phyloP scores from a whole-genome alignment of 306 rosid genomes.

The Malus sieversii region DNA sequence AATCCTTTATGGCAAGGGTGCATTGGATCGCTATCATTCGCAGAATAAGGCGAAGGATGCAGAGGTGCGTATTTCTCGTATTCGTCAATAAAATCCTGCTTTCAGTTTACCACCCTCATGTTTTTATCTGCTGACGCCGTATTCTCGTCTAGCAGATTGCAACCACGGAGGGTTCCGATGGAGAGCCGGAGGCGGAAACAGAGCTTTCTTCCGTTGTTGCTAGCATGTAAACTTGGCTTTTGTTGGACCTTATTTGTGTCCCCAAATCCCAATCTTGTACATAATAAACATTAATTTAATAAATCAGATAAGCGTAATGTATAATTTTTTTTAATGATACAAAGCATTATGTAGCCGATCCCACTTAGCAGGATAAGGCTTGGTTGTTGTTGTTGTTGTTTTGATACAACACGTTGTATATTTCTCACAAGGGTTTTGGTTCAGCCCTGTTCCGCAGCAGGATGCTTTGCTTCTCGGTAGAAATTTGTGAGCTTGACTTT shows the following conservation, averaged over 20 bases:
- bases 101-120: neutral
- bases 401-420: too few species aligned
- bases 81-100: neutral
- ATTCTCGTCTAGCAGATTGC: constrained; percentile 13
- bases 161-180: constrained; percentile 25
- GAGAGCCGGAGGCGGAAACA: constrained; percentile 62
- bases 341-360: too few species aligned
- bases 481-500: too few species aligned
- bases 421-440: neutral
- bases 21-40: constrained; percentile 62
- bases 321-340: neutral
- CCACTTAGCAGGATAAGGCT: too few species aligned
- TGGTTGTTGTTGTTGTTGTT: too few species aligned
- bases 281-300: constrained; percentile 45
- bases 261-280: constrained; percentile 33
- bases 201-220: constrained; percentile 74
- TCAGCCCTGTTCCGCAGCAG: neutral
- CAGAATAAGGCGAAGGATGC: constrained; percentile 32
- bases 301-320: constrained; percentile 12
- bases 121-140: neutral
- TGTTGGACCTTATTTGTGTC: constrained; percentile 23
- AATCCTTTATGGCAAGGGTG: constrained; percentile 70
- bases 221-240: constrained; percentile 55
- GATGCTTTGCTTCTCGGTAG: neutral
- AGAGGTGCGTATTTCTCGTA: constrained; percentile 30